Evolutionary conservation across 306 rosid genomes (phyloP), one percentile per base, ranked within the genome.

Genomic region (Begonia fuchsioides): DNA sequence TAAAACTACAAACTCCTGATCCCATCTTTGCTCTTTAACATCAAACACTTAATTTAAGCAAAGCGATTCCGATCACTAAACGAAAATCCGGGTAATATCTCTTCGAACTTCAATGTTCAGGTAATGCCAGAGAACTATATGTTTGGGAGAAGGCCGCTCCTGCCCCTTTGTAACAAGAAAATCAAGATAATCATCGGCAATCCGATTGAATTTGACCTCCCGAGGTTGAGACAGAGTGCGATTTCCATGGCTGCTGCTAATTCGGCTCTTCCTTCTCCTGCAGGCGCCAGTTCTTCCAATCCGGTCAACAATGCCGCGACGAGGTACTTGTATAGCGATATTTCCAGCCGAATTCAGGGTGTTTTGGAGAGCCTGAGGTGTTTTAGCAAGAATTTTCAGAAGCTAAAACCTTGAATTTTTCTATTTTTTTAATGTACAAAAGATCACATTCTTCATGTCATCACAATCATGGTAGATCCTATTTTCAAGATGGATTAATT

Each of bases 121-220:
- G 82, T 84, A 68, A 81, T 90, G 95, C 97, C 97, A 44, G 87
- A 81, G 71, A 79, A 85, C 8, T 79, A 13, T 61, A 47, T 61
- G 38, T 74, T 70, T 57, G 87, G 82, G 58, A 81, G 78, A 76
- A 74, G 95, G 60, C 82, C 97, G 65, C 85, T 57, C 12, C 26
- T 90, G 47, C 97, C 95, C 4, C 61, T 90, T 41, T 63, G 90
- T 45, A 67, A 80, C 51, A 90, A 81, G 82, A 78, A 76, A 52
- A 57, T 90, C 32, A 49, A 64, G 52, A 81, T 90, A 52, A 19
- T 71, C 53, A 59, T 90, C 48, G 97, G 97, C 8, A 77, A 81
- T 57, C 95, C 95, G n/a, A 68, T 90, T 51, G 71, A 81, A 44
- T 73, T 82, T 50, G 83, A 82, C 76, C 66, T 90, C 48, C 77